Evolutionary conservation across 2,329 filamentous ascomycete species (phyloP), one percentile per base, ranked within the genome.

Genomic region (Blastomyces gilchristii): DNA sequence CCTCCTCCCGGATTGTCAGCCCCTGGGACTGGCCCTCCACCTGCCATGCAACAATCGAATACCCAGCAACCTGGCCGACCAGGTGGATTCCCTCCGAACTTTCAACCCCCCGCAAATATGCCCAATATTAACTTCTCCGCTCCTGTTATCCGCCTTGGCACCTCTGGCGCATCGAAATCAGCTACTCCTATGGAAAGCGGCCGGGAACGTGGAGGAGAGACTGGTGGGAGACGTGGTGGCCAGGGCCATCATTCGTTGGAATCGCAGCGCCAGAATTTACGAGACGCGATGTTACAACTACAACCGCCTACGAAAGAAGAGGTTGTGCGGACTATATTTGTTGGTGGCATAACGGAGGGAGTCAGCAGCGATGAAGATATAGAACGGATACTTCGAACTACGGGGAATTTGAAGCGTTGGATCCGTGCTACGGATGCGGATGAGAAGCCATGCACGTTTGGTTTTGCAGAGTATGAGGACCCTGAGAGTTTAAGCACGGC

Each of bases 81-180:
- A 74, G 89, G 84, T 75, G 87, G 85, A 71, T 86, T 96, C 67
- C 91, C 90, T 66, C 80, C 87, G 64, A 90, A 86, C 76, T 97
- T 96, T 77, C 90, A 95, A 79, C 86, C 91, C 58, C 92, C 93
- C 11, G 81, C 89, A 60, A 96, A 94, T 73, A 90, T 97, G 83
- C 91, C 93, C 60, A 95, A 96, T 75, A 96, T 99, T 81, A 97
- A 99, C 80, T 96, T 97, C 80, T 96, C 90, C 71, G 94, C 94
- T 45, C 92, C 93, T 63, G 91, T 97, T 65, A 97, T 99, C 72
- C 89, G 94, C 62, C 83, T 99, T 56, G 94, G 93, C 52, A 93
- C 91, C 1, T 84, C 87, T 3, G 84, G 79, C 25, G 76, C 85
- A 2, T 77, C 83, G n/a, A 90, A 90, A 71, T 80, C 86, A 34